phyloP scores from a whole-genome alignment of 176 grass and related monocot species.

The Tillandsia fasciculata region DNA sequence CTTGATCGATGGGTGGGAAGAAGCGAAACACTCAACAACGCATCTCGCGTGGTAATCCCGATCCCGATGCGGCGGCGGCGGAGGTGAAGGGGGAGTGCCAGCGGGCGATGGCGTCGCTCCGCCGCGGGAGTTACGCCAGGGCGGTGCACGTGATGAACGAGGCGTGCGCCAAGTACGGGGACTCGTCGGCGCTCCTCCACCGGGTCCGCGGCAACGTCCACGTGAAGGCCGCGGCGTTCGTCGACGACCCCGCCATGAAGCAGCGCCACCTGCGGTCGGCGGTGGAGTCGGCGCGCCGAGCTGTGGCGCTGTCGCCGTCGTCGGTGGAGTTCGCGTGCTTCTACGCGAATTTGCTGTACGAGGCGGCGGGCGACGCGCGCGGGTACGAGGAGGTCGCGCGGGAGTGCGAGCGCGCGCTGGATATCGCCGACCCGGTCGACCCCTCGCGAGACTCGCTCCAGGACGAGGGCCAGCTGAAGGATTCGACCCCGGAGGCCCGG shows the following conservation, averaged over 20 bases:
- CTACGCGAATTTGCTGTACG: slow-evolving; percentile 54
- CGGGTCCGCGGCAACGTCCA: slow-evolving; percentile 67
- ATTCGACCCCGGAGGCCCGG: slow-evolving; percentile 28
- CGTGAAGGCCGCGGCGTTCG: slow-evolving; percentile 31
- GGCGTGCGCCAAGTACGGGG: slow-evolving; percentile 31
- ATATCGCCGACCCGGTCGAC: slow-evolving; percentile 41
- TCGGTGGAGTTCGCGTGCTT: slow-evolving; percentile 83
- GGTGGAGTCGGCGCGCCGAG: slow-evolving; percentile 39
- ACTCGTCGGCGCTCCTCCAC: slow-evolving; percentile 47
- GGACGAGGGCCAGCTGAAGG: slow-evolving; percentile 32
- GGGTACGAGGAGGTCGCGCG: slow-evolving; percentile 51
- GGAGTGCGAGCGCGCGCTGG: slow-evolving; percentile 70
- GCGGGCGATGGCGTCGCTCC: slow-evolving; percentile 40
- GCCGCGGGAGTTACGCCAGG: slow-evolving; percentile 50
- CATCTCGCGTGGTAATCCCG: not conserved
- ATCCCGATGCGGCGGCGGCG: not conserved
- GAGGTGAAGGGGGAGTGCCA: slow-evolving; percentile 57
- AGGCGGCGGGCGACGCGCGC: slow-evolving; percentile 33
- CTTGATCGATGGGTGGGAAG: slow-evolving; percentile 49
- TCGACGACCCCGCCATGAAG: slow-evolving; percentile 56
- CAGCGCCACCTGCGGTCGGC: slow-evolving; percentile 46
- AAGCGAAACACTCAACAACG: slow-evolving; percentile 68
- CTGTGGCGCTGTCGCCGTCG: slow-evolving; percentile 51
- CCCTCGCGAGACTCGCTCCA: slow-evolving; percentile 51
- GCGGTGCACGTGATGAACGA: slow-evolving; percentile 63